Conservation (phyloP, 2,329 filamentous ascomycete species). For the Aschersonia sp. region DNA sequence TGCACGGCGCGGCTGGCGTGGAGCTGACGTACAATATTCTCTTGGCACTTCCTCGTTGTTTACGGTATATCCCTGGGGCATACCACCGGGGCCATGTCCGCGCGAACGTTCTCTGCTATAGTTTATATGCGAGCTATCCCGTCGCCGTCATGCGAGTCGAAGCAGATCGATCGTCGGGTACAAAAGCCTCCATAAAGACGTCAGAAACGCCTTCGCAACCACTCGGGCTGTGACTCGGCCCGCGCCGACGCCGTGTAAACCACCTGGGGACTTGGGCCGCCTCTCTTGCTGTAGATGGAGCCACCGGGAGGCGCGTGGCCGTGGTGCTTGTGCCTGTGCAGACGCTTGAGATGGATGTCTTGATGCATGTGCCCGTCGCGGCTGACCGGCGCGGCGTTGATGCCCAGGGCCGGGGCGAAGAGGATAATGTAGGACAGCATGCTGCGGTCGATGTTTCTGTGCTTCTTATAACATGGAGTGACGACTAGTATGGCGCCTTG, state of each 20-base stretch:
- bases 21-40: too few species aligned
- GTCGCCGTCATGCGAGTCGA: too few species aligned
- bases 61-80: too few species aligned
- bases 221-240: conserved; percentile 3
- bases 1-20: too few species aligned
- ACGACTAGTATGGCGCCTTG: too few species aligned
- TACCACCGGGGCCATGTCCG: too few species aligned
- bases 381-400: conserved; percentile 3
- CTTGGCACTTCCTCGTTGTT: too few species aligned
- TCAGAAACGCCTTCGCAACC: conserved; percentile 4
- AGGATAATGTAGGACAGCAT: conserved; percentile 3
- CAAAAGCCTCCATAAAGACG: not conserved
- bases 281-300: not conserved
- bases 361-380: not conserved
- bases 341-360: conserved; percentile 1
- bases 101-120: too few species aligned
- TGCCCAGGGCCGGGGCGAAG: conserved; percentile 1
- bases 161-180: too few species aligned
- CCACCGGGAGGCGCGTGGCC: not conserved
- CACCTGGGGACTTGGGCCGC: not conserved
- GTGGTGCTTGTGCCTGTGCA: not conserved
- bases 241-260: not conserved
- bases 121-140: too few species aligned
- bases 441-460: not conserved
- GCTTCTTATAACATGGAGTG: too few species aligned